Conservation (phyloP, 1,139 yeast species). For the Yamadazyma atlantica region DNA sequence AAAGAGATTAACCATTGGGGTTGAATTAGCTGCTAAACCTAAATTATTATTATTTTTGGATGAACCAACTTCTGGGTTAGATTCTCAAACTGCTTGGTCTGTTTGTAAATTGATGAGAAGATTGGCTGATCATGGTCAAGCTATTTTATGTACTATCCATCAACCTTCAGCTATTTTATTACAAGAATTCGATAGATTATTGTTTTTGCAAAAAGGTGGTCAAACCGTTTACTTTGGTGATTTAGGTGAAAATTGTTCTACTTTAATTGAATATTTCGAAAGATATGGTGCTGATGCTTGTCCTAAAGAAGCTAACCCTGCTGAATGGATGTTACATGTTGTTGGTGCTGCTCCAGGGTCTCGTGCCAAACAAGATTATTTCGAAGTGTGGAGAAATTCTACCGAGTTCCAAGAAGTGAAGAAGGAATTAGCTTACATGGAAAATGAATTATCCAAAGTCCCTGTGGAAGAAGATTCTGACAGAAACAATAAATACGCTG, state of each 20-base stretch:
- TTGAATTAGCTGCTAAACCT: slow-evolving; percentile 87
- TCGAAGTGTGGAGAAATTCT: slow-evolving; percentile 34
- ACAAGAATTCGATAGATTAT: slow-evolving; percentile 74
- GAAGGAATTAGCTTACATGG: slow-evolving; percentile 27
- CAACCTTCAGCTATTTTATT: slow-evolving; percentile 79
- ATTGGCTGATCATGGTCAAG: slow-evolving; percentile 78
- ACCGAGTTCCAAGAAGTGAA: slow-evolving; percentile 23
- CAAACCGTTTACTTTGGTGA: slow-evolving; percentile 80
- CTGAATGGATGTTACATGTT: slow-evolving; percentile 59
- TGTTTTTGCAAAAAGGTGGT: slow-evolving; percentile 75
- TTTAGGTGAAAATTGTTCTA: slow-evolving; percentile 62
- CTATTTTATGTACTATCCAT: slow-evolving; percentile 79
- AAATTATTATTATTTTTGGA: slow-evolving; percentile 77
- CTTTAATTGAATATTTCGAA: slow-evolving; percentile 70
- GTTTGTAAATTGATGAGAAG: slow-evolving; percentile 77
- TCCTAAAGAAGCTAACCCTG: slow-evolving; percentile 51
- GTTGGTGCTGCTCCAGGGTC: slow-evolving; percentile 45
- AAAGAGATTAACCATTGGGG: slow-evolving; percentile 80
- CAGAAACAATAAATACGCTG: slow-evolving; percentile 23
- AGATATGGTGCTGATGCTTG: slow-evolving; percentile 60
- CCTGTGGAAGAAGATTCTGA: slow-evolving; percentile 26
- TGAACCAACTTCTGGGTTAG: slow-evolving; percentile 93
- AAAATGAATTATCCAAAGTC: slow-evolving; percentile 25
- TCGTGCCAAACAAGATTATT: slow-evolving; percentile 34
- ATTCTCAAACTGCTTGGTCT: slow-evolving; percentile 92